Evolutionary conservation across 345 rosid genomes (phyloP).

Genomic region (Balakata baccata): DNA sequence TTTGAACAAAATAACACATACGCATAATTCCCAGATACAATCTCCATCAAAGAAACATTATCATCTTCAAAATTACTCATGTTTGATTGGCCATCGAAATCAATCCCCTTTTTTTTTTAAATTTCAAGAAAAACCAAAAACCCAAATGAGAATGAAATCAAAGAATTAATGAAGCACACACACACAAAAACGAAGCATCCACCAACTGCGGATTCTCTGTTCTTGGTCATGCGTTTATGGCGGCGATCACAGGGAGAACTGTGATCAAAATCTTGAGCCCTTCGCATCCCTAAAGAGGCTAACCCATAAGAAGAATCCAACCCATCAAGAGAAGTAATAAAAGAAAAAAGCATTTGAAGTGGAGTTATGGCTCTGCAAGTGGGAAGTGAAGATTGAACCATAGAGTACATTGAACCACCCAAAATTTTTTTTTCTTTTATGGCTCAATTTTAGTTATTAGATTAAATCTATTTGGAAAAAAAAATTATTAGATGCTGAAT

Average conservation of each 20-base stretch:
- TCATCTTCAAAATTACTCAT: not conserved
- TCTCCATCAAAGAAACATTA: conserved; percentile 21
- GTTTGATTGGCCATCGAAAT: not conserved
- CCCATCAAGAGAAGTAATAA: conserved; percentile 33
- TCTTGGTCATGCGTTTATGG: conserved; percentile 71
- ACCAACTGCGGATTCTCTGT: conserved; percentile 44
- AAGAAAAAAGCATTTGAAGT: conserved; percentile 29
- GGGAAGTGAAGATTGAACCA: too few species aligned
- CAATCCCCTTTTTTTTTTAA: conserved; percentile 17
- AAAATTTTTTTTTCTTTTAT: too few species aligned
- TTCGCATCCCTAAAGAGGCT: conserved; percentile 40
- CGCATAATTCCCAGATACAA: conserved; percentile 68
- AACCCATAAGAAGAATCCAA: conserved; percentile 34
- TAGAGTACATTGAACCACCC: too few species aligned
- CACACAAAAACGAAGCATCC: too few species aligned
- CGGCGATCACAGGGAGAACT: conserved; percentile 40
- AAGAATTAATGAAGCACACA: not conserved
- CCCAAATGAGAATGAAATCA: not conserved
- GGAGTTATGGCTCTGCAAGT: conserved; percentile 21
- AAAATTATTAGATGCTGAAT: too few species aligned
- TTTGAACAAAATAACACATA: conserved; percentile 21
- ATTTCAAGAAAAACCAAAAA: not conserved
- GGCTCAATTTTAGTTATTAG: too few species aligned
- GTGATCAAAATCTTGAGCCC: conserved; percentile 43
- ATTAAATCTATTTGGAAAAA: too few species aligned